Base-by-base conservation (phyloP, 805 yeast species). In the Hermanozyma aechmeae region DNA sequence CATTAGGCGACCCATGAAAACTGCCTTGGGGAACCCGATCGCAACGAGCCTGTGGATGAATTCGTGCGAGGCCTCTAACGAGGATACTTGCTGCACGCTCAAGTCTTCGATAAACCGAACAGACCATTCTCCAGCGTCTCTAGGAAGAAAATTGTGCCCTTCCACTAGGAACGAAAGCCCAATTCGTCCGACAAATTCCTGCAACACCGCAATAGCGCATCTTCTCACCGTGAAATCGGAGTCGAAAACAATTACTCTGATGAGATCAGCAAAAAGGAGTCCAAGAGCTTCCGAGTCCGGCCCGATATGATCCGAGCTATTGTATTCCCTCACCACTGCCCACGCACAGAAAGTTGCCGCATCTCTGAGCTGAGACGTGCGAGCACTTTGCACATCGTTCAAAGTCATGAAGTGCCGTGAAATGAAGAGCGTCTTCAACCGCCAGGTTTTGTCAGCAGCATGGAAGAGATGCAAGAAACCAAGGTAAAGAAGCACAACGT, bases 161-260 rank as follows among this genome's bases (percentile, higher is more conserved):
- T 20, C 35, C 17, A 25, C 27, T 25, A 34, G 38, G 27, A 39
- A 42, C 31, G 28, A 49, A 50, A 34, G 57, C 2, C 82, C 82
- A 46, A 74, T 77, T 21, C 96, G 57, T 0, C 97, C 97, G 3
- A 84, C 48, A 11, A 80, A 62, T 44, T 87, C 97, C 46, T 87
- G 96, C 5, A 87, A 43, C 0, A 92, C 89, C 1, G 96, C 95
- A 4, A 84, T 63, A 1, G 87, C 78, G 12, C 96, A 87, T 33
- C 93, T 61, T 32, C 96, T 62, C 5, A 86, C 71, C 34, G 76
- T 65, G 13, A 84, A 57, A 31, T 86, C 95, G 14, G 64, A 56
- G 47, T 87, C 97, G 45, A 79, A 78, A 27, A 83, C 62, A 6
- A 78, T 56, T 1, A 73, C 64, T 8, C 64, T 48, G 3, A 81